A percentile compares a stretch with the other conserved stretches of the same genome.
These are phyloP conservation scores for Crucihimalaya himalaica DNA, from an alignment of 345 rosid species.

Conservation along the genomic window DNA sequence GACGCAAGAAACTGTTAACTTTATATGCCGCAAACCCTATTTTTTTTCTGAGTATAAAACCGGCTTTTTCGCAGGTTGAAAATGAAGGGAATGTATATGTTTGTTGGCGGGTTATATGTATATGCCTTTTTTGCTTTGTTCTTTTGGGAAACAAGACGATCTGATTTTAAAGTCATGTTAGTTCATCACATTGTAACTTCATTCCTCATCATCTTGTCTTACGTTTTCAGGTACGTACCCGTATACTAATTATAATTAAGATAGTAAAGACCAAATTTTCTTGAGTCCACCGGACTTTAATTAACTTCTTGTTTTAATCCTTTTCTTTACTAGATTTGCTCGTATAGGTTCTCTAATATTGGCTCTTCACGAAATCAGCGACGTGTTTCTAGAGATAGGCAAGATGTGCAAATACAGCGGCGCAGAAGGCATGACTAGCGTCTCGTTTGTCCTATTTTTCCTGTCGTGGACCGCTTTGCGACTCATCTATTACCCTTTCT, in stretches of 20 bases:
- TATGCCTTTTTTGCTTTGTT: conserved; percentile 72
- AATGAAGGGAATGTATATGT: conserved; percentile 69
- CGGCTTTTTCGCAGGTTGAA: conserved; percentile 47
- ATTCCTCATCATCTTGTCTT: conserved; percentile 59
- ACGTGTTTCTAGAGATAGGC: conserved; percentile 68
- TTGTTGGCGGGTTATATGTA: conserved; percentile 64
- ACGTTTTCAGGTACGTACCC: conserved; percentile 64
- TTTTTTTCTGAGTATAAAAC: no score
- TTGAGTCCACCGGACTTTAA: not conserved
- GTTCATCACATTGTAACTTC: conserved; percentile 64
- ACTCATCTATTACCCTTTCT: conserved; percentile 56
- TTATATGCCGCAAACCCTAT: not conserved
- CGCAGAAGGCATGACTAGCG: conserved; percentile 50
- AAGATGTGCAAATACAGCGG: conserved; percentile 84
- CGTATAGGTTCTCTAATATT: conserved; percentile 67
- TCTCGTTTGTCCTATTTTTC: conserved; percentile 50
- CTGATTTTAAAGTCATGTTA: conserved; percentile 67
- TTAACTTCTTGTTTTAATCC: conserved; percentile 14
- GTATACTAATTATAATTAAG: not conserved
- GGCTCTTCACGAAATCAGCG: conserved; percentile 72
- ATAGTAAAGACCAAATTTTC: not conserved
- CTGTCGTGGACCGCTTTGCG: conserved; percentile 59
- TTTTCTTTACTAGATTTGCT: conserved; percentile 51
- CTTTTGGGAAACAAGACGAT: conserved; percentile 84
- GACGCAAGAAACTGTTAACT: not conserved